Conservation (phyloP, 768 basidiomycete species). For the Boletus eberwhitei region DNA sequence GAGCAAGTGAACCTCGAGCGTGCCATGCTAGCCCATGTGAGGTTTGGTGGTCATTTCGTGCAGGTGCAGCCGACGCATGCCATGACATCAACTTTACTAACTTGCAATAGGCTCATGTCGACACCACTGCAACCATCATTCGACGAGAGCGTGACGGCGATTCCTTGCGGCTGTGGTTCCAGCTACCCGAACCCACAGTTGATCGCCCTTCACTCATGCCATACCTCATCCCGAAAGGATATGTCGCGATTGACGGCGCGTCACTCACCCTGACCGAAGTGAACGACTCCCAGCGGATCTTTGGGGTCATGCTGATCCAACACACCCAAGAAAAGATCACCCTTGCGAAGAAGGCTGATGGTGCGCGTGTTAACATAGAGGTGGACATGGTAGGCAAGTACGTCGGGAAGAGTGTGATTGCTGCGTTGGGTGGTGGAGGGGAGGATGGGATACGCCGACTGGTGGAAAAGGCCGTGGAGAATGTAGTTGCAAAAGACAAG, state of each 20-base stretch:
- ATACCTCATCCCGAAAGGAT: conserved; percentile 92
- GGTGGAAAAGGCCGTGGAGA: conserved; percentile 59
- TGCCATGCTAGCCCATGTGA: conserved; percentile 86
- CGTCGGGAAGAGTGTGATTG: conserved; percentile 77
- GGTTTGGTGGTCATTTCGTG: conserved; percentile 97
- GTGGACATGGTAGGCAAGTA: conserved; percentile 95
- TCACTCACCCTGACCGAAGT: conserved; percentile 89
- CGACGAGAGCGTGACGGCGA: conserved; percentile 73
- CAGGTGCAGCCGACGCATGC: conserved; percentile 55
- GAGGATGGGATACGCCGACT: conserved; percentile 44
- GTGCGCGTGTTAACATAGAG: conserved; percentile 89
- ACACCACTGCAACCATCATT: conserved; percentile 77
- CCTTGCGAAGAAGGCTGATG: conserved; percentile 67
- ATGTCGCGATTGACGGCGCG: conserved; percentile 90
- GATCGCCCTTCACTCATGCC: conserved; percentile 63
- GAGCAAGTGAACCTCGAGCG: conserved; percentile 90
- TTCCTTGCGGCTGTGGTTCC: conserved; percentile 81
- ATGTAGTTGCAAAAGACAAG: conserved; percentile 43
- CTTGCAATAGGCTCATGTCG: conserved; percentile 79
- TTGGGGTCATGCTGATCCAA: conserved; percentile 92
- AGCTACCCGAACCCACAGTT: conserved; percentile 58
- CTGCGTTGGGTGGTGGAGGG: conserved; percentile 57
- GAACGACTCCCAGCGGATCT: conserved; percentile 54
- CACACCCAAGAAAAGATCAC: conserved; percentile 91
- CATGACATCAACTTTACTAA: not conserved